Evolutionary conservation across 2,329 filamentous ascomycete genomes (phyloP).

Genomic region (Metarhizium robertsii): DNA sequence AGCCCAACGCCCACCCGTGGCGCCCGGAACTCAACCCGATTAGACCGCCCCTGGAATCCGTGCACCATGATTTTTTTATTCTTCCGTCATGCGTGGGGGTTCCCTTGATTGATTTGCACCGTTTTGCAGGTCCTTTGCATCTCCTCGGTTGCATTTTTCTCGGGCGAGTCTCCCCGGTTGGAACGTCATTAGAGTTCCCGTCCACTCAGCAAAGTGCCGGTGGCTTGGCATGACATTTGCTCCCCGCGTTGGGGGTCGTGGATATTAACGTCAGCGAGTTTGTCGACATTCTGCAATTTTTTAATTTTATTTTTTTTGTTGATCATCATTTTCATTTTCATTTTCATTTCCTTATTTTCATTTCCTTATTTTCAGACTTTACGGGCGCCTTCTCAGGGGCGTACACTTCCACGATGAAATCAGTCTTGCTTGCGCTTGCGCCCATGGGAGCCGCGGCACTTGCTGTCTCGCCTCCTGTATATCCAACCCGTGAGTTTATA

Average conservation of each 20-base stretch:
- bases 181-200: too few relatives aligned
- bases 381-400: neutral
- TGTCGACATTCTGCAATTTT: too few relatives aligned
- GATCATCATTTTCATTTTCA: too few relatives aligned
- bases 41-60: neutral
- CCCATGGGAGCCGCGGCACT: slow-evolving; percentile 2
- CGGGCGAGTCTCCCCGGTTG: neutral
- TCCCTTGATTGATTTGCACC: too few relatives aligned
- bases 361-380: neutral
- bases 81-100: neutral
- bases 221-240: neutral
- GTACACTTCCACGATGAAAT: neutral
- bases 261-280: neutral
- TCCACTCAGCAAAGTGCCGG: neutral
- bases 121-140: neutral
- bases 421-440: neutral
- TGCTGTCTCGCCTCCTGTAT: slow-evolving; percentile 15
- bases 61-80: neutral
- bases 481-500: slow-evolving; percentile 13
- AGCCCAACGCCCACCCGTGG: neutral
- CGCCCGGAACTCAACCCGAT: neutral
- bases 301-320: too few relatives aligned
- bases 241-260: neutral
- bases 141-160: neutral
- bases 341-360: neutral